Evolutionary conservation across 805 yeast species (phyloP).

Genomic region (Saccharomycopsis selenospora): DNA sequence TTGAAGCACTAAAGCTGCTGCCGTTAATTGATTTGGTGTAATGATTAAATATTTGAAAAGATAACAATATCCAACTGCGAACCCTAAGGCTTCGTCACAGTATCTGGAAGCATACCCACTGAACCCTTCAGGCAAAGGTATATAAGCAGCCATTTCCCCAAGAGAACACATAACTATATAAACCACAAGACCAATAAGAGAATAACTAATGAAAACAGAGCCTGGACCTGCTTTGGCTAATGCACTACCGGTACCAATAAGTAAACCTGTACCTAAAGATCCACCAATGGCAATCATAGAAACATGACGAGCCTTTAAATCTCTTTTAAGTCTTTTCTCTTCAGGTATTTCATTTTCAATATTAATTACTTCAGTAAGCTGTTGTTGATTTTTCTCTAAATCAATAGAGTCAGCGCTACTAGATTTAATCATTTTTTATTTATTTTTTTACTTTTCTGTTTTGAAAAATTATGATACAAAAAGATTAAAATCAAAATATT

Average conservation of each 20-base stretch:
- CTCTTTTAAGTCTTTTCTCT: slow-evolving; percentile 6
- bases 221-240: slow-evolving; percentile 67
- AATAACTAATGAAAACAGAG: slow-evolving; percentile 53
- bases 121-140: slow-evolving; percentile 61
- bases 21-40: slow-evolving; percentile 51
- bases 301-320: slow-evolving; percentile 47
- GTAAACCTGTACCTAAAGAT: slow-evolving; percentile 72
- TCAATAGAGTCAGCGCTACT: slow-evolving; percentile 6
- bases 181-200: slow-evolving; percentile 64
- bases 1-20: slow-evolving; percentile 46
- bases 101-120: slow-evolving; percentile 53
- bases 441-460: too few species aligned
- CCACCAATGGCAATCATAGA: slow-evolving; percentile 79
- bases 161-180: slow-evolving; percentile 60
- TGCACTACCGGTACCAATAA: slow-evolving; percentile 71
- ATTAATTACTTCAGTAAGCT: neutral
- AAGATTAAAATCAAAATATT: too few species aligned
- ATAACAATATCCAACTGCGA: slow-evolving; percentile 51
- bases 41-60: slow-evolving; percentile 45
- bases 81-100: slow-evolving; percentile 49
- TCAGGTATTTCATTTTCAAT: neutral
- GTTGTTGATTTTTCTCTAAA: slow-evolving; percentile 10
- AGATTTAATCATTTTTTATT: neutral
- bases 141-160: slow-evolving; percentile 62
- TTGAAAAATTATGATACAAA: too few species aligned